Conservation (phyloP, 345 rosid species). For the Ailanthus altissimus region DNA sequence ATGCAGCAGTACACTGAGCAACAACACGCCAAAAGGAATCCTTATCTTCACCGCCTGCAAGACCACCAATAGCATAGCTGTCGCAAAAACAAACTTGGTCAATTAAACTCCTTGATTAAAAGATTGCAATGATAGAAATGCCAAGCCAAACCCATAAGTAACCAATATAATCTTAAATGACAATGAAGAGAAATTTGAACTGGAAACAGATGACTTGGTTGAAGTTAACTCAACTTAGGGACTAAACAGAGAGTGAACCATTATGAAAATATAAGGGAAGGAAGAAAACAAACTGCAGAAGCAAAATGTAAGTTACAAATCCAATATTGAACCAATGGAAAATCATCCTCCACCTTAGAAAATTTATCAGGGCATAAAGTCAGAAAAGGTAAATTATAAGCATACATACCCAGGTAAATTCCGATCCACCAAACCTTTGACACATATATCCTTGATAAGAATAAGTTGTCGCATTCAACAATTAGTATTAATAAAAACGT, state of each 20-base stretch:
- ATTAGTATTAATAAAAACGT: neutral
- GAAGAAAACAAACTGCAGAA: neutral
- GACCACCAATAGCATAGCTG: constrained; percentile 94
- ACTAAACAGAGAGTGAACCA: neutral
- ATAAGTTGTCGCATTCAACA: constrained; percentile 8
- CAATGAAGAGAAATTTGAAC: neutral
- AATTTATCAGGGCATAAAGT: neutral
- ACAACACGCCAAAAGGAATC: constrained; percentile 90
- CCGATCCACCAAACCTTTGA: constrained; percentile 67
- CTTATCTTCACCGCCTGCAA: constrained; percentile 86
- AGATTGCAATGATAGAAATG: constrained; percentile 5
- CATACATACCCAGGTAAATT: constrained; percentile 73
- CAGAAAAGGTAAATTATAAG: neutral
- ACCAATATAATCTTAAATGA: neutral
- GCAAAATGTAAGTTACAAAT: neutral
- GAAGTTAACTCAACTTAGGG: neutral
- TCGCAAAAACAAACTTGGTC: constrained; percentile 37
- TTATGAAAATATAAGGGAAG: neutral
- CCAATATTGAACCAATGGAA: neutral
- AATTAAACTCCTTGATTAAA: constrained; percentile 25
- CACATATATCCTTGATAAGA: constrained; percentile 64
- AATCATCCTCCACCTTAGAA: neutral
- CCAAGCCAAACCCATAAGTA: constrained; percentile 2
- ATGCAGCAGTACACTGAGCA: constrained; percentile 76
- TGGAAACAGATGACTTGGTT: neutral